These are phyloP conservation scores for Botrytis byssoidea DNA, from an alignment of 2,329 filamentous ascomycete genomes.

Conservation along the genomic window DNA sequence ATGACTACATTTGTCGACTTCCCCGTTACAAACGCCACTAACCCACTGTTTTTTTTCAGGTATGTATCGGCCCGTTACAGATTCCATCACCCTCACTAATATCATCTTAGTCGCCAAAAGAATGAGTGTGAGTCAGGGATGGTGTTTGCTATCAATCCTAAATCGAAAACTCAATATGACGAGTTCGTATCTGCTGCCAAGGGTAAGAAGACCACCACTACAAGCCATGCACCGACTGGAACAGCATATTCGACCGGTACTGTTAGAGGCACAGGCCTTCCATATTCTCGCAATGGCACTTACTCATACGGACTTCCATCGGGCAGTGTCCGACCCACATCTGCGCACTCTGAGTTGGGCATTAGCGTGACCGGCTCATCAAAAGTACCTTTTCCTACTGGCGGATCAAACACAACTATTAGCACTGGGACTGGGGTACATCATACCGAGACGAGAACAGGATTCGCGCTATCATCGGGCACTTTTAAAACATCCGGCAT, in stretches of 20 bases:
- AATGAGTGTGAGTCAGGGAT: slow-evolving; percentile 24
- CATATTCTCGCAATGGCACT: slow-evolving; percentile 14
- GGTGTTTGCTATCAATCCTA: slow-evolving; percentile 26
- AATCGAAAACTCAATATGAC: slow-evolving; percentile 13
- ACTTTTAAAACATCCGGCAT: not conserved
- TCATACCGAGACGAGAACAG: not conserved
- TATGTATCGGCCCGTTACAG: not conserved
- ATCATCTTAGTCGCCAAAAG: slow-evolving; percentile 14
- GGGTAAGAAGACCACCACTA: not conserved
- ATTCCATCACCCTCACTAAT: slow-evolving; percentile 1
- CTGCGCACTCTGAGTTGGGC: not conserved
- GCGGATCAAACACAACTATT: not conserved
- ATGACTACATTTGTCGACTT: slow-evolving; percentile 22
- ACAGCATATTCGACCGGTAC: not conserved
- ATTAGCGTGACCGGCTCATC: slow-evolving; percentile 1
- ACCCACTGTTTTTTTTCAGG: slow-evolving; percentile 20
- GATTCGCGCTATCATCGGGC: not conserved
- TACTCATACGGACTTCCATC: slow-evolving; percentile 4
- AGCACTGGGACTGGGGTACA: not conserved
- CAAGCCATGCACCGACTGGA: slow-evolving; percentile 15
- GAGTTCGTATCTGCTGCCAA: slow-evolving; percentile 16
- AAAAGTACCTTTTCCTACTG: slow-evolving; percentile 11
- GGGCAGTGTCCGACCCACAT: slow-evolving; percentile 1
- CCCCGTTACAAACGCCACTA: slow-evolving; percentile 19
- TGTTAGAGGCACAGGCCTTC: not conserved